Base-by-base conservation (phyloP, 2,329 filamentous ascomycete genomes). In the Colletotrichum abscissum region DNA sequence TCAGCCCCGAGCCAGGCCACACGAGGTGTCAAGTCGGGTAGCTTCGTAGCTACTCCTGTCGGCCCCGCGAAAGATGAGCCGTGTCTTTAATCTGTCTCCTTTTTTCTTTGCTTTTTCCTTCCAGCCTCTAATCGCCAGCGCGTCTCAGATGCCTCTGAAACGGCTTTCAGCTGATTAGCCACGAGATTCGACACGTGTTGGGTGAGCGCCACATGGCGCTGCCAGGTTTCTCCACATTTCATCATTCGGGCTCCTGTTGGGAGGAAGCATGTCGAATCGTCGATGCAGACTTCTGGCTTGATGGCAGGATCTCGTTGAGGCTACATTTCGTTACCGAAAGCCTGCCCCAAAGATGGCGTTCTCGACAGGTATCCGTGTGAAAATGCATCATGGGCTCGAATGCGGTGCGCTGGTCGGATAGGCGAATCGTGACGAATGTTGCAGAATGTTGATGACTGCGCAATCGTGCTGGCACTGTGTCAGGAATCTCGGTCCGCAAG, bases 111-210 rank as follows among this genome's bases (percentile, higher is more conserved):
- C 60, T 33, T 24, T 26, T 46, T 30, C 35, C 58, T 63, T 68
- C 35, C 46, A 54, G 68, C 63, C 26, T 49, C 46, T 28, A 19
- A 62, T 60, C 56, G 56, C 35, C 26, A 67, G 58, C 65, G 35
- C 42, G 69, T 72, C 69, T 72, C 57, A 67, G 56, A 67, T 62
- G 46, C n/a, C 28, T 62, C n/a, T 55, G 65, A 72, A 69, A 63
- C 64, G 24, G 42, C 58, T 67, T 57, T n/a, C 55, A 33, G 35
- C 49, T 69, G 38, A 22, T 30, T 49, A 46, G 49, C 56, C 9
- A 57, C 26, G 35, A 58, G 16, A 46, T 24, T 49, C 19, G 57
- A 57, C 57, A 63, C 69, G 57, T 63, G 57, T 58, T 68, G 28
- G 16, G 52, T 26, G 46, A 49, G 26, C 33, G 33, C 56, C 63